Conservation (phyloP, 176 grass and related monocot genomes). For the Bonia amplexicaulis region DNA sequence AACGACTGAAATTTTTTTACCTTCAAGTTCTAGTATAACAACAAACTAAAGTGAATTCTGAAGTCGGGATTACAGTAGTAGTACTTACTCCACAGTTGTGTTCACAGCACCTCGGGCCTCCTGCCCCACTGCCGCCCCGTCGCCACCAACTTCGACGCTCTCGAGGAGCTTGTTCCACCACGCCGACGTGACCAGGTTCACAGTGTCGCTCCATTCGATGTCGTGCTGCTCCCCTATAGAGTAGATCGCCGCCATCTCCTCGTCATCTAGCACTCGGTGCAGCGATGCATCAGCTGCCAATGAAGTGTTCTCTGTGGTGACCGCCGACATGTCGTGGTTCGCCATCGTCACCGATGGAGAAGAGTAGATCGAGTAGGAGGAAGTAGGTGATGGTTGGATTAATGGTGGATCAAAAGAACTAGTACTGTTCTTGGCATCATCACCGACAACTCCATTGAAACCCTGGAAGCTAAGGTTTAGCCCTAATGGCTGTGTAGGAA, state of each 20-base stretch:
- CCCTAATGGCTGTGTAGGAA: constrained; percentile 66
- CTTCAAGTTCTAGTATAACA: neutral
- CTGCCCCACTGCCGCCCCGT: neutral
- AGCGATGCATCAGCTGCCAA: constrained; percentile 21
- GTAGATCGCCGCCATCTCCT: constrained; percentile 78
- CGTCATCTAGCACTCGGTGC: constrained; percentile 66
- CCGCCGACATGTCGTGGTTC: constrained; percentile 12
- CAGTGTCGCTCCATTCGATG: constrained; percentile 83
- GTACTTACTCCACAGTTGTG: neutral
- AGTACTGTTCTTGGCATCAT: constrained; percentile 17
- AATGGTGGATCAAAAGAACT: constrained; percentile 28
- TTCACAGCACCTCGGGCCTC: neutral
- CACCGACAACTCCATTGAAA: constrained; percentile 25
- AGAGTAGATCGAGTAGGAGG: constrained; percentile 60
- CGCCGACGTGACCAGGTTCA: constrained; percentile 73
- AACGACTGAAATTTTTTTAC: no score
- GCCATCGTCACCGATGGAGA: constrained; percentile 25
- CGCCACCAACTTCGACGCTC: constrained; percentile 45
- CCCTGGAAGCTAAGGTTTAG: constrained; percentile 83
- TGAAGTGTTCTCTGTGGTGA: constrained; percentile 27
- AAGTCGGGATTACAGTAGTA: neutral
- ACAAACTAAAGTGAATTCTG: neutral
- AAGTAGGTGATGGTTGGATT: constrained; percentile 48
- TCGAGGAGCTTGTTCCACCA: constrained; percentile 92
- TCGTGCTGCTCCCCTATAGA: constrained; percentile 74